Evolutionary conservation across 768 basidiomycete species (phyloP).

Genomic region (Kwoniella sp.): DNA sequence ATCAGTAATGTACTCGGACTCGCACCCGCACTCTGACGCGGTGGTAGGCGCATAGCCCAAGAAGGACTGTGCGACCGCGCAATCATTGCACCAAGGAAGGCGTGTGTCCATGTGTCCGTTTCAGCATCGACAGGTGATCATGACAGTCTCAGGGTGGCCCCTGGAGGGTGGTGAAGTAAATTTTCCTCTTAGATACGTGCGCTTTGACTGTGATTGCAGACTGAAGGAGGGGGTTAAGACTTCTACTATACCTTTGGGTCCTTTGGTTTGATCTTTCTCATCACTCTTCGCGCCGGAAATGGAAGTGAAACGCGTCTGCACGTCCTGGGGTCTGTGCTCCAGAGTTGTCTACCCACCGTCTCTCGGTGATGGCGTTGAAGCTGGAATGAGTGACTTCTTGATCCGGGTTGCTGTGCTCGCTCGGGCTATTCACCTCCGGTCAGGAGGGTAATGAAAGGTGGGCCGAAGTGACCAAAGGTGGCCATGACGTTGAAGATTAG

Average conservation of each 20-base stretch:
- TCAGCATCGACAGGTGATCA: not conserved
- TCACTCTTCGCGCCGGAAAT: not conserved
- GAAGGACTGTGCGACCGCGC: not conserved
- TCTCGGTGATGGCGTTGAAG: too few relatives aligned
- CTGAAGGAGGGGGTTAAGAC: not conserved
- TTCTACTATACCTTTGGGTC: not conserved
- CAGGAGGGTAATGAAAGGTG: too few relatives aligned
- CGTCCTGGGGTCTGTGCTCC: too few relatives aligned
- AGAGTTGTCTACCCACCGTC: too few relatives aligned
- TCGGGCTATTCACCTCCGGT: too few relatives aligned
- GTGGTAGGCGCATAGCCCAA: not conserved
- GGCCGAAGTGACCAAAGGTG: too few relatives aligned
- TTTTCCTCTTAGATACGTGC: not conserved
- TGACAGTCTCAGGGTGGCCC: constrained; percentile 1
- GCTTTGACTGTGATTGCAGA: too few relatives aligned
- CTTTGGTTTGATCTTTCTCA: not conserved
- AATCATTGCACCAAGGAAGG: not conserved
- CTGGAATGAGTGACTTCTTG: too few relatives aligned
- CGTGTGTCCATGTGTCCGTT: not conserved
- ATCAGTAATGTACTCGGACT: not conserved
- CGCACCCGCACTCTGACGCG: not conserved
- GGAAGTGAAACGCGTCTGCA: constrained; percentile 12
- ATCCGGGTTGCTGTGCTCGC: too few relatives aligned
- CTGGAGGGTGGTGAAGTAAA: not conserved
- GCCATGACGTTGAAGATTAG: too few relatives aligned